Evolutionary conservation across 1,284 basidiomycete genomes (phyloP).

Genomic region (Ustilago hordei): DNA sequence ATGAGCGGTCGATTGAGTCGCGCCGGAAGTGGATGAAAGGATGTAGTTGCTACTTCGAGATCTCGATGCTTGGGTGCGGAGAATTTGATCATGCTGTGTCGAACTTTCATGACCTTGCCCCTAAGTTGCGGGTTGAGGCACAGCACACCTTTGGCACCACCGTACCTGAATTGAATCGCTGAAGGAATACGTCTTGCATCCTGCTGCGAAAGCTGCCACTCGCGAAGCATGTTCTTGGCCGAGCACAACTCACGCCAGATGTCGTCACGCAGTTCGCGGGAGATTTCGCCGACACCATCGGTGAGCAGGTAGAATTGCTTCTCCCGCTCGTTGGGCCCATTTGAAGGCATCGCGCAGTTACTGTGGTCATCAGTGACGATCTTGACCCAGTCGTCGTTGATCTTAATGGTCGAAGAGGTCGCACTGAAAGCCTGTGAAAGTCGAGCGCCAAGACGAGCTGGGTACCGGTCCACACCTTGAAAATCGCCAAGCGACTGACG

Average conservation of each 20-base stretch:
- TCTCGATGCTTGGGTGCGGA: conserved; percentile 26
- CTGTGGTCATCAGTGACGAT: conserved; percentile 26
- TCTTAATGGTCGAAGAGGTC: conserved; percentile 34
- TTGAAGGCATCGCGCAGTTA: conserved; percentile 10
- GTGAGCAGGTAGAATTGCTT: conserved; percentile 26
- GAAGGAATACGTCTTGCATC: conserved; percentile 25
- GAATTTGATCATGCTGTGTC: conserved; percentile 44
- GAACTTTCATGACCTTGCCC: conserved; percentile 28
- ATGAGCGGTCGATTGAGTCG: conserved; percentile 41
- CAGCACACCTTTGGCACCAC: conserved; percentile 40
- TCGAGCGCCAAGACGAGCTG: conserved; percentile 34
- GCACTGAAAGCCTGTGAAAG: conserved; percentile 46
- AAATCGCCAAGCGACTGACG: conserved; percentile 35
- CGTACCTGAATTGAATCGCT: conserved; percentile 34
- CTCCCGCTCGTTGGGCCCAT: not conserved
- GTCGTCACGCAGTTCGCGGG: conserved; percentile 20
- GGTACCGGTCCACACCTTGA: conserved; percentile 16
- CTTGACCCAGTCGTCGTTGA: conserved; percentile 28
- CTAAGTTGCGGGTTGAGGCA: conserved; percentile 30
- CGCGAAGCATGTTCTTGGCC: conserved; percentile 29
- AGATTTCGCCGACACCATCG: conserved; percentile 41
- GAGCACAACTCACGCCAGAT: conserved; percentile 33
- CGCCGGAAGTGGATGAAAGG: conserved; percentile 27
- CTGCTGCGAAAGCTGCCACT: conserved; percentile 20
- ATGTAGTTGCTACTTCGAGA: conserved; percentile 35